phyloP scores from a whole-genome alignment of 1,139 yeast genomes.

The Taphrina communis region DNA sequence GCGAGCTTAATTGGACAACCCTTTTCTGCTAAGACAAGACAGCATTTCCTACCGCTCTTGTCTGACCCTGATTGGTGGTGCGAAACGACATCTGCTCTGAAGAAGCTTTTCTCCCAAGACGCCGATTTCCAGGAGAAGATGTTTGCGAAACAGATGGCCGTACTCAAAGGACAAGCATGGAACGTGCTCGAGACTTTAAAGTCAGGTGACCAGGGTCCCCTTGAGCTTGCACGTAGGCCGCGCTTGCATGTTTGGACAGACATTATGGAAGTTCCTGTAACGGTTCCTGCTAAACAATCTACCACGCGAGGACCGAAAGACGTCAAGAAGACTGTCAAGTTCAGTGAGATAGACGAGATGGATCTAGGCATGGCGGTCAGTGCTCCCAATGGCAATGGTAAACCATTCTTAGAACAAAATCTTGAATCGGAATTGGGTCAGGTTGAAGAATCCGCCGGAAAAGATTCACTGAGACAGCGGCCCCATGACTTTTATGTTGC shows the following conservation, averaged over 20 bases:
- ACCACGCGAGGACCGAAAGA: slow-evolving; percentile 52
- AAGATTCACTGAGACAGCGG: background rate
- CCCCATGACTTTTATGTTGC: slow-evolving; percentile 17
- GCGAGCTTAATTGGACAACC: slow-evolving; percentile 70
- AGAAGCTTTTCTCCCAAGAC: slow-evolving; percentile 62
- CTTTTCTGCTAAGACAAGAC: slow-evolving; percentile 62
- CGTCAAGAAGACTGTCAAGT: slow-evolving; percentile 47
- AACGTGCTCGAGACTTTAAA: slow-evolving; percentile 72
- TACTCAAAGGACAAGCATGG: slow-evolving; percentile 78
- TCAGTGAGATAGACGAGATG: slow-evolving; percentile 29
- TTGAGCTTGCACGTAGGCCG: slow-evolving; percentile 56
- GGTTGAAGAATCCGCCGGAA: background rate
- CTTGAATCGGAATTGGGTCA: background rate
- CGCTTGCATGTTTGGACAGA: slow-evolving; percentile 39
- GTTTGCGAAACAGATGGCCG: slow-evolving; percentile 74
- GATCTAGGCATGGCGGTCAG: slow-evolving; percentile 33
- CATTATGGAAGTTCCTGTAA: slow-evolving; percentile 64
- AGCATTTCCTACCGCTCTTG: slow-evolving; percentile 64
- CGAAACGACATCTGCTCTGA: slow-evolving; percentile 58
- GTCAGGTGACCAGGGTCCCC: slow-evolving; percentile 66
- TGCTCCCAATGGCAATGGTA: slow-evolving; percentile 25
- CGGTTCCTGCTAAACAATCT: slow-evolving; percentile 50
- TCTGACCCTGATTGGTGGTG: slow-evolving; percentile 78
- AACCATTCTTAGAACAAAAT: background rate
- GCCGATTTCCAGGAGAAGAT: slow-evolving; percentile 67